Evolutionary conservation across 148 eudicot species (phyloP).

Genomic region (Nepenthes gracilis): DNA sequence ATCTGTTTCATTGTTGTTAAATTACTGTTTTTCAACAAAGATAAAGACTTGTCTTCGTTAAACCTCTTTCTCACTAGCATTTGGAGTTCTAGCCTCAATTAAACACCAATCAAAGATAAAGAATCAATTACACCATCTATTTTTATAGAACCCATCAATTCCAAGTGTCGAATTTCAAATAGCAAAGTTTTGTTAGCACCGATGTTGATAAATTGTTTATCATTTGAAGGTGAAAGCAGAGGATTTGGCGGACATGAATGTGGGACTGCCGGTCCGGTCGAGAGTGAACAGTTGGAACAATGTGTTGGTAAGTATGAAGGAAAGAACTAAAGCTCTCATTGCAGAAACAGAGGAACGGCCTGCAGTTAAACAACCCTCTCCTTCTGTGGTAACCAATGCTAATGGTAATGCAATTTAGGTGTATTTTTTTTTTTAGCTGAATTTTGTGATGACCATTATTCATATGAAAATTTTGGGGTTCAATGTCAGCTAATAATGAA

Average conservation of each 20-base stretch:
- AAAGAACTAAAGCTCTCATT: conserved; percentile 41
- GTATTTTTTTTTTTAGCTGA: background rate
- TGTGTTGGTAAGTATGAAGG: conserved; percentile 65
- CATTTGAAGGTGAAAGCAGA: conserved; percentile 41
- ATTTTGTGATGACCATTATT: too few species aligned
- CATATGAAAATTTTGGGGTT: too few species aligned
- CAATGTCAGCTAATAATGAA: too few species aligned
- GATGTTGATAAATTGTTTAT: conserved; percentile 3
- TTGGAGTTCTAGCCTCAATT: too few species aligned
- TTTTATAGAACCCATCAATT: background rate
- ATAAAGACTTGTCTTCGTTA: too few species aligned
- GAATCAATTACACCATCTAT: background rate
- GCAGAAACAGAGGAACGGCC: conserved; percentile 22
- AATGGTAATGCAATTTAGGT: background rate
- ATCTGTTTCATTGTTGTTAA: too few species aligned
- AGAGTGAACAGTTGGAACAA: conserved; percentile 84
- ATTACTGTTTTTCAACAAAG: too few species aligned
- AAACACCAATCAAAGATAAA: too few species aligned
- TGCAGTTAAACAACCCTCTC: conserved; percentile 12
- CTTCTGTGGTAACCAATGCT: conserved; percentile 17
- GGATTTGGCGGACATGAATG: conserved; percentile 78
- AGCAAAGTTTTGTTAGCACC: too few species aligned
- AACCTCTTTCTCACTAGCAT: too few species aligned
- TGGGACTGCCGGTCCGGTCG: conserved; percentile 58
- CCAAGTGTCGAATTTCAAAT: background rate